phyloP scores from a whole-genome alignment of 1,284 basidiomycete genomes.

The Pseudozyma sp. region DNA sequence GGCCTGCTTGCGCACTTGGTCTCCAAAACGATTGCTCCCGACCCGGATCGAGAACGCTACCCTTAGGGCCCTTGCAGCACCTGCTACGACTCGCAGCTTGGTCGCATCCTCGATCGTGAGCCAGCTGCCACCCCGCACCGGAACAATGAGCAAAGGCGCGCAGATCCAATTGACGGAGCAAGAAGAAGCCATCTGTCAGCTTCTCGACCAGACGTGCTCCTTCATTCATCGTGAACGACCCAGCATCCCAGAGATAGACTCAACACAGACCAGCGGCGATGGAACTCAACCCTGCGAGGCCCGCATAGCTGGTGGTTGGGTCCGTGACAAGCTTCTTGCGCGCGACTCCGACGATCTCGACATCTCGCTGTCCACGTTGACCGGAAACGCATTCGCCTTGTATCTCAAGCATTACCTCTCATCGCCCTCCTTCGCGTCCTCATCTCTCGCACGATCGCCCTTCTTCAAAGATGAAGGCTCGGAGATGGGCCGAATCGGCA shows the following conservation, averaged over 20 bases:
- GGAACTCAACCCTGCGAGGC: conserved; percentile 42
- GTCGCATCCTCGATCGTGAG: no score
- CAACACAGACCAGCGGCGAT: conserved; percentile 35
- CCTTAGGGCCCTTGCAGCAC: background rate
- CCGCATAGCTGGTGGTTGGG: conserved; percentile 87
- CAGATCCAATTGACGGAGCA: conserved; percentile 47
- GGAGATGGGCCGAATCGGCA: conserved; percentile 72
- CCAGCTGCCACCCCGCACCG: conserved; percentile 7
- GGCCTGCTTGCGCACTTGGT: conserved; percentile 26
- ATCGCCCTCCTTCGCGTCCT: conserved; percentile 67
- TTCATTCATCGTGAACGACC: conserved; percentile 55
- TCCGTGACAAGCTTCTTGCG: conserved; percentile 92
- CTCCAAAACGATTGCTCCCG: conserved; percentile 15
- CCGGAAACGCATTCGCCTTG: conserved; percentile 89
- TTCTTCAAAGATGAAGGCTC: conserved; percentile 62
- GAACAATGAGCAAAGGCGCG: conserved; percentile 27
- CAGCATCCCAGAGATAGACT: conserved; percentile 36
- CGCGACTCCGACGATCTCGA: conserved; percentile 91
- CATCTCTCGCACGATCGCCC: conserved; percentile 69
- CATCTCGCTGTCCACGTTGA: conserved; percentile 85
- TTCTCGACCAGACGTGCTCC: conserved; percentile 60
- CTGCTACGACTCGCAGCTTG: background rate
- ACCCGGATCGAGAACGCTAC: background rate
- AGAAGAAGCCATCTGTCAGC: conserved; percentile 55
- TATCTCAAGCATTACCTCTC: conserved; percentile 79